Conservation (phyloP, 768 basidiomycete species). For the Mrakia frigida region DNA sequence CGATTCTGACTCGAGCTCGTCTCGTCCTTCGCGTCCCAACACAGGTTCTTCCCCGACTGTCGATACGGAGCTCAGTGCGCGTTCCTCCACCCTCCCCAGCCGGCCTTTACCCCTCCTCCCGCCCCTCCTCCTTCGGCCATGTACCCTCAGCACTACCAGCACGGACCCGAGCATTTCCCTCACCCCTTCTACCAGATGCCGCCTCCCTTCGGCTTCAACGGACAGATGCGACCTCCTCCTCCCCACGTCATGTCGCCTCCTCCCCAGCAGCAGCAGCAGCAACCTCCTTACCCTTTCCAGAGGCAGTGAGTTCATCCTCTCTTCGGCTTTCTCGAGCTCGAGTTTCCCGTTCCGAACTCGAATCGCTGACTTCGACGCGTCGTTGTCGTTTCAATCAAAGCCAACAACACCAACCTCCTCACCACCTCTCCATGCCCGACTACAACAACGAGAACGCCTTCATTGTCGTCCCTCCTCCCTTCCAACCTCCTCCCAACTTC, state of each 20-base stretch:
- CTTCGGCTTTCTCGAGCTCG: not conserved
- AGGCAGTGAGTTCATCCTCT: slow-evolving; percentile 6
- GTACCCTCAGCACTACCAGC: slow-evolving; percentile 27
- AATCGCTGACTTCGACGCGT: no score
- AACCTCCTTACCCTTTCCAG: slow-evolving; percentile 18
- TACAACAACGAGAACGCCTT: slow-evolving; percentile 33
- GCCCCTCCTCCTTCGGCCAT: slow-evolving; percentile 30
- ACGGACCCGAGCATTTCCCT: slow-evolving; percentile 4
- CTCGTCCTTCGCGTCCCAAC: no score
- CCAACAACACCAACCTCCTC: slow-evolving; percentile 26
- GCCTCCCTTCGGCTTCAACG: slow-evolving; percentile 23
- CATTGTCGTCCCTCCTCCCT: slow-evolving; percentile 29
- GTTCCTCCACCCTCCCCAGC: slow-evolving; percentile 44
- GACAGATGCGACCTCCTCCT: slow-evolving; percentile 23
- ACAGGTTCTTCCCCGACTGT: slow-evolving; percentile 46
- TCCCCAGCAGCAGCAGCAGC: slow-evolving; percentile 27
- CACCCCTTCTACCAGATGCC: slow-evolving; percentile 31
- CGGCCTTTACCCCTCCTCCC: slow-evolving; percentile 33
- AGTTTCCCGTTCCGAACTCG: no score
- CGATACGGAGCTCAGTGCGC: slow-evolving; percentile 43
- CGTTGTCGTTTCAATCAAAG: slow-evolving; percentile 17
- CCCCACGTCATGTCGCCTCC: slow-evolving; percentile 17
- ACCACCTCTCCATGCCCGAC: slow-evolving; percentile 32
- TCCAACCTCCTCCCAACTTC: slow-evolving; percentile 27
- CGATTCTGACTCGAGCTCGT: no score